A percentile compares a stretch with the other conserved stretches of the same genome.
phyloP scores from a whole-genome alignment of 805 yeast genomes.

The Myxozyma udenii region DNA sequence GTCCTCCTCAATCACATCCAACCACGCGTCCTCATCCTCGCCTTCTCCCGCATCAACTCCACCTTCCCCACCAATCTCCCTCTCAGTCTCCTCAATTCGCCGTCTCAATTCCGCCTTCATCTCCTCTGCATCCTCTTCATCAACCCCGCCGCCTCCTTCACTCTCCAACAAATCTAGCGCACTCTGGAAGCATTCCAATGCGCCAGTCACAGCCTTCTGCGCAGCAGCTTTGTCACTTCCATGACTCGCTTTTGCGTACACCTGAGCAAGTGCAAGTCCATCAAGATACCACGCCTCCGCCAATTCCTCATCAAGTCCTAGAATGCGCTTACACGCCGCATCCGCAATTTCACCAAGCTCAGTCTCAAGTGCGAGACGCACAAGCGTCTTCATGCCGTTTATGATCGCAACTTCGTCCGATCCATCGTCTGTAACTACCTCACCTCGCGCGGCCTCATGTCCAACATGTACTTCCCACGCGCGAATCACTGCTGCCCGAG shows the following conservation, averaged over 20 bases:
- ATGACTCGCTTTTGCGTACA: slow-evolving; percentile 5
- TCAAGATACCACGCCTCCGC: slow-evolving; percentile 80
- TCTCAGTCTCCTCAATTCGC: slow-evolving; percentile 12
- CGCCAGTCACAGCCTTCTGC: not conserved
- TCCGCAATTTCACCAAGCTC: slow-evolving; percentile 65
- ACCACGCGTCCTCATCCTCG: slow-evolving; percentile 24
- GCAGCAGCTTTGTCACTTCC: not conserved
- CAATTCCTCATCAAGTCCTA: slow-evolving; percentile 80
- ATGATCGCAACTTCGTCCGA: slow-evolving; percentile 48
- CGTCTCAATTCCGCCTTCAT: slow-evolving; percentile 6
- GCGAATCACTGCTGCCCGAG: slow-evolving; percentile 58
- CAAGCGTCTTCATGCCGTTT: slow-evolving; percentile 68
- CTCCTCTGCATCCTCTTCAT: slow-evolving; percentile 16
- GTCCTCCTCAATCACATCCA: slow-evolving; percentile 24
- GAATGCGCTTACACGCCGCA: slow-evolving; percentile 60
- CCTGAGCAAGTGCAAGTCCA: slow-evolving; percentile 53
- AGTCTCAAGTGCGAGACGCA: slow-evolving; percentile 74
- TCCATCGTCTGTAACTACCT: slow-evolving; percentile 23
- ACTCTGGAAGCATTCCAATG: slow-evolving; percentile 12
- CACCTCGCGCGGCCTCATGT: slow-evolving; percentile 34
- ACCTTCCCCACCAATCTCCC: slow-evolving; percentile 2
- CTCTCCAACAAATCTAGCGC: slow-evolving; percentile 14
- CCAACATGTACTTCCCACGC: slow-evolving; percentile 73
- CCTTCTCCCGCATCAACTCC: not conserved
- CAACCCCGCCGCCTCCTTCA: not conserved